Evolutionary conservation across 164 flowering plant species (phyloP).

Genomic region (Kingdonia uniflora): DNA sequence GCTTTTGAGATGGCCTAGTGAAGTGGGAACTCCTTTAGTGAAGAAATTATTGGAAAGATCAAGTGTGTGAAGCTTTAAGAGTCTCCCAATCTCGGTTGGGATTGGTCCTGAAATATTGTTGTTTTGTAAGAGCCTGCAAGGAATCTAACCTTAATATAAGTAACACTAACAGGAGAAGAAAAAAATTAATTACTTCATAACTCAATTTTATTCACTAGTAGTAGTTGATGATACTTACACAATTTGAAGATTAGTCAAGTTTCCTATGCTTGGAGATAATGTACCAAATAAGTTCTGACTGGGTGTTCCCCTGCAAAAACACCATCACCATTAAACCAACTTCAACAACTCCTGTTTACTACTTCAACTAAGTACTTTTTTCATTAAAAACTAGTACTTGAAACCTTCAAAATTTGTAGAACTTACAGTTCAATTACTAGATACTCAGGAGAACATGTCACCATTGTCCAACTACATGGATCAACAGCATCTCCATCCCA

Average conservation of each 20-base stretch:
- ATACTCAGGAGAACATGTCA: slow-evolving; percentile 70
- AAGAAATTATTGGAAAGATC: slow-evolving; percentile 77
- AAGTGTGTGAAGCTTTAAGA: slow-evolving; percentile 58
- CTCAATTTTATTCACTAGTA: not conserved
- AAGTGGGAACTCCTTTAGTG: slow-evolving; percentile 51
- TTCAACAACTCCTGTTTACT: no score
- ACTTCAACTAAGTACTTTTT: no score
- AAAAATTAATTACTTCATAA: not conserved
- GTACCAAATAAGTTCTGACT: slow-evolving; percentile 80
- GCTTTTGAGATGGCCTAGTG: slow-evolving; percentile 38
- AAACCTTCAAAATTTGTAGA: not conserved
- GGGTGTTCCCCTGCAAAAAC: slow-evolving; percentile 61
- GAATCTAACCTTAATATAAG: slow-evolving; percentile 5
- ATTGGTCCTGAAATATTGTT: slow-evolving; percentile 74
- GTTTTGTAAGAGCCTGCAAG: slow-evolving; percentile 69
- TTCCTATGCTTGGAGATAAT: slow-evolving; percentile 74
- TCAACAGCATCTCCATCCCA: slow-evolving; percentile 92
- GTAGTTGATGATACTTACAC: slow-evolving; percentile 41
- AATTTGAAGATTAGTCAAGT: slow-evolving; percentile 79
- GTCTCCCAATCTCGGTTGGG: slow-evolving; percentile 66
- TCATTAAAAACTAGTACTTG: not conserved
- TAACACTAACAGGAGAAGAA: not conserved
- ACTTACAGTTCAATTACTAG: slow-evolving; percentile 78
- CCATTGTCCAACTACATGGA: slow-evolving; percentile 99
- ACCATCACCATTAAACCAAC: slow-evolving; percentile 4